Evolutionary conservation across 495 filamentous ascomycete species (phyloP), one percentile per base, ranked within the genome.

Genomic region (Podospora didyma): DNA sequence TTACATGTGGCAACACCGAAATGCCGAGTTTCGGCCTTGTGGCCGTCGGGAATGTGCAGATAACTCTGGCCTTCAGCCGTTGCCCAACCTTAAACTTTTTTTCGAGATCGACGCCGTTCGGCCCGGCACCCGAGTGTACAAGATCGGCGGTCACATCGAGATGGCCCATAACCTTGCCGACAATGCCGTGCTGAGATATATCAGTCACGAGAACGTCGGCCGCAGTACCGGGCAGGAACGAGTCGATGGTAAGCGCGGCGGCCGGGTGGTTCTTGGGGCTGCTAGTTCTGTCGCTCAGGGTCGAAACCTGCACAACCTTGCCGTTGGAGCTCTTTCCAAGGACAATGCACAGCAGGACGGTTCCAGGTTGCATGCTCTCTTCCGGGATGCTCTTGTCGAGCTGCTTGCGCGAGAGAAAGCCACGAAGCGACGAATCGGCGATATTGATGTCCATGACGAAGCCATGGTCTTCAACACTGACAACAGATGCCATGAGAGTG

Each of bases 391-490:
- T 75, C 51, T 85, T 74, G 23, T 87, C 78, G 21, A 96, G 72
- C 66, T 97, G 91, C 66, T 90, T 92, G 14, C 86, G 87, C n/a
- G 91, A 85, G 71, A 98, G 81, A 74, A 98, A 98, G 1, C 88
- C 95, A 66, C 82, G 86, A 34, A 92, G 57, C 31, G 79, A 71
- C 17, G 80, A 73, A 47, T 85, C 83, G 46, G 83, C 78, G 21
- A 97, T 77, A 14, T 89, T 89, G 39, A 98, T 74, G 62, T 96
- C 89, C 92, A 97, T 96, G 51, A 97, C 79, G 53, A 96, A 73
- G 62, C 94, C 94, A 69, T 97, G 93, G 60, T 98, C 94, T 72
- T 98, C 94, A 20, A 94, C 87, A 65, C 93, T 97, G 37, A 79
- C 69, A 47, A 98, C 87, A 1, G 90, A 88, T 19, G 92, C 92